phyloP scores from a whole-genome alignment of 257 asterid genomes.

The Haberlea rhodopensis region DNA sequence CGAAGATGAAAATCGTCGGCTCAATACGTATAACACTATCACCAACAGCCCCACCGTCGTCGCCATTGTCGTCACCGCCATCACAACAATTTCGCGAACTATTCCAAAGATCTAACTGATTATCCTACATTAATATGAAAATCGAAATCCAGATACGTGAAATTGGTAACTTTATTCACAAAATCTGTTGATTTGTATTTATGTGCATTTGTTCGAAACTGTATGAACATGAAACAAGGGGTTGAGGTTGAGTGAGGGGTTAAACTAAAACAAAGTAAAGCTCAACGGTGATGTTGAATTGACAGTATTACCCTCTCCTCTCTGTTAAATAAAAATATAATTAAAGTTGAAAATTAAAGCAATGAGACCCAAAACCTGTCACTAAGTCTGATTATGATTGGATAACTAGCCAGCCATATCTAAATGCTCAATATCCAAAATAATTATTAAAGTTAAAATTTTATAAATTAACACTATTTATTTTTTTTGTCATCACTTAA shows the following conservation, averaged over 20 bases:
- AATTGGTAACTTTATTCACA: neutral
- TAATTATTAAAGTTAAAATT: too few species aligned
- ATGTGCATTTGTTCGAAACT: constrained; percentile 8
- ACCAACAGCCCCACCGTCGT: constrained; percentile 82
- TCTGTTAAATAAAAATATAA: neutral
- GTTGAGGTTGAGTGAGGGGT: constrained; percentile 24
- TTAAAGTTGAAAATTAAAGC: neutral
- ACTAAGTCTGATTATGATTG: neutral
- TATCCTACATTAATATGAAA: constrained; percentile 17
- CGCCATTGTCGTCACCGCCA: constrained; percentile 85
- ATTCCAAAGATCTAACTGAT: constrained; percentile 8
- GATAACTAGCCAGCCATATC: too few species aligned
- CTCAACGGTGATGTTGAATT: constrained; percentile 5
- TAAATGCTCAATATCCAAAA: too few species aligned
- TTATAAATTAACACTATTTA: too few species aligned
- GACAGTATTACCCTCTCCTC: constrained; percentile 24
- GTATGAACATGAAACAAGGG: constrained; percentile 10
- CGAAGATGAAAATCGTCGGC: constrained; percentile 45
- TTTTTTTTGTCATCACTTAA: too few species aligned
- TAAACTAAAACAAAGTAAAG: constrained; percentile 15
- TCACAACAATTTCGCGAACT: constrained; percentile 32
- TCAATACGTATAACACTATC: constrained; percentile 67
- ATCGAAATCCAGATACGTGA: constrained; percentile 19
- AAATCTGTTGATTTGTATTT: constrained; percentile 18
- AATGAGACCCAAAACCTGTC: neutral